phyloP scores from a whole-genome alignment of 1,284 basidiomycete species.

The Kwoniella shivajii region DNA sequence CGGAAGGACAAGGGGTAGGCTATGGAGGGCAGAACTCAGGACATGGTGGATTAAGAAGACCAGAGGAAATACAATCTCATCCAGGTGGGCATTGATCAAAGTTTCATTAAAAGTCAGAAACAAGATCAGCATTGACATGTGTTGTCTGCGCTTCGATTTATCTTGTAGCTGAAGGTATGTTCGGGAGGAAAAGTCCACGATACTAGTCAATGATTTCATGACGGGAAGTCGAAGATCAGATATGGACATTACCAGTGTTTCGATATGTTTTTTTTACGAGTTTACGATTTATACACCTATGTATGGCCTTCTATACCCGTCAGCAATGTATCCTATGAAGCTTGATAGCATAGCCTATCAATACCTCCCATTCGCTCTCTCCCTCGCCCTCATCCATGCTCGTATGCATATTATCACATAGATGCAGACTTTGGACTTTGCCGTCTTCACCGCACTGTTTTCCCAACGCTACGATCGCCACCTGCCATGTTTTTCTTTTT shows the following conservation, averaged over 20 bases:
- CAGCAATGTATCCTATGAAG: too few species aligned
- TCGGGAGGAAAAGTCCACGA: conserved; percentile 33
- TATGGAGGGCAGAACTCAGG: conserved; percentile 6
- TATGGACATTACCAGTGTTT: neutral
- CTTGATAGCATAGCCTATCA: too few species aligned
- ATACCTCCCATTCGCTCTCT: too few species aligned
- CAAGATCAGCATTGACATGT: too few species aligned
- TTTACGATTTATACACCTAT: neutral
- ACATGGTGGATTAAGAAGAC: conserved; percentile 25
- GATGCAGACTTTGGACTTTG: too few species aligned
- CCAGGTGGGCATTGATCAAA: conserved; percentile 28
- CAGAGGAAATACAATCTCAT: conserved; percentile 34
- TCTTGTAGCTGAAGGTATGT: conserved; percentile 35
- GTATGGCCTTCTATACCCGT: neutral
- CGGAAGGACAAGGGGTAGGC: conserved; percentile 21
- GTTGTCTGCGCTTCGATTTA: neutral
- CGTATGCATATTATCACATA: too few species aligned
- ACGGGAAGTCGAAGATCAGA: neutral
- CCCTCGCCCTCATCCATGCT: too few species aligned
- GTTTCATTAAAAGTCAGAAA: too few species aligned
- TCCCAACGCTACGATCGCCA: too few species aligned
- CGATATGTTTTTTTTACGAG: conserved; percentile 1
- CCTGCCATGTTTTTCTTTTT: too few species aligned
- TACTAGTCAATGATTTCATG: neutral
- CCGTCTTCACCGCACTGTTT: too few species aligned